Evolutionary conservation across 2,329 filamentous ascomycete species (phyloP), one percentile per base, ranked within the genome.

Genomic region (Nothophaeocryptopus gaeumannii): DNA sequence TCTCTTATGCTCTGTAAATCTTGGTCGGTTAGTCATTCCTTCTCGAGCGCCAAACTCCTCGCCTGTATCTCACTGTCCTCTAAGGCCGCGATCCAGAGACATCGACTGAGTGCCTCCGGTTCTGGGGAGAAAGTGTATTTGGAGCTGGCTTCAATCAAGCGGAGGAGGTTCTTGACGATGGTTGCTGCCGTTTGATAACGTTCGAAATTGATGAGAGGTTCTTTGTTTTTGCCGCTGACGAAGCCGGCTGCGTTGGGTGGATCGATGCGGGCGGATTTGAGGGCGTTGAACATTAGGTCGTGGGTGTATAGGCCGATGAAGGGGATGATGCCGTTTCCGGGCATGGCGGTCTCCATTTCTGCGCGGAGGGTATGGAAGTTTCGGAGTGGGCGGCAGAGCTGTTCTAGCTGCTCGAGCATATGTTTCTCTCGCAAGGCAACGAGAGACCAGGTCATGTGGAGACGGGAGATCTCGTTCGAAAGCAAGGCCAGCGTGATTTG

Each of bases 281-380:
- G 86, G 1, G 85, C 83, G 62, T 91, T 92, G 74, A 88, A 89
- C 38, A 91, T 81, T 35, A 93, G 75, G 64, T 93, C 88, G 63
- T 91, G 88, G 2, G 87, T 92, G 68, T 93, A 93, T 47, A 85
- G 73, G 15, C 81, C 88, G 40, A 93, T 86, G 65, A 93, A 92
- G 0, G 88, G 88, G 53, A 93, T 91, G 61, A 88, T 92, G 1
- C 86, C 87, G 33, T 78, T 77, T 46, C 88, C 84, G 1, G 80
- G 80, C 46, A 51, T 58, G 30, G 59, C 57, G 4, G 63, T 56
- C 67, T 93, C 88, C 88, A 92, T 93, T 70, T 92, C 88, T 0
- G 83, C 79, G 36, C 88, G 80, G 12, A 93, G 76, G 56, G 80
- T 85, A 67, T 86, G 79, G 60, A 92, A 93, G 66, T 92, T 93